These are phyloP conservation scores for Protomyces macrosporus DNA, from an alignment of 1,139 yeast species.

Conservation along the genomic window DNA sequence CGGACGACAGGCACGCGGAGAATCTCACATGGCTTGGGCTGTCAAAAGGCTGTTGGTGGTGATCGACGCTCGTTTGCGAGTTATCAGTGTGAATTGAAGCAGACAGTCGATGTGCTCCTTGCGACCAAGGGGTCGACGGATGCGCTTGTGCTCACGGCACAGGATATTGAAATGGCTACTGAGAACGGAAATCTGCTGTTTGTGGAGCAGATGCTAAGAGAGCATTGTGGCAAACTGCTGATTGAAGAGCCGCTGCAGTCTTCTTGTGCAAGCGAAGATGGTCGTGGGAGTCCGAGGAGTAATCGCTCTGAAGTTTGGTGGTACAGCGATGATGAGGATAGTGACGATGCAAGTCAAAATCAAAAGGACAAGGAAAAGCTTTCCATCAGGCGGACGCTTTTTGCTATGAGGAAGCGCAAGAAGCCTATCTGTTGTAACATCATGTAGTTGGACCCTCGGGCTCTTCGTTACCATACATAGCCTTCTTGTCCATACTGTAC, in stretches of 20 bases:
- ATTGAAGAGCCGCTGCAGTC: not conserved
- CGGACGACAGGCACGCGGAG: constrained; percentile 5
- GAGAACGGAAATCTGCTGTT: not conserved
- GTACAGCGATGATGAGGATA: not conserved
- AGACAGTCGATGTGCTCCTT: not conserved
- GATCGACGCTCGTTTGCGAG: not conserved
- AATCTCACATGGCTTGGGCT: not conserved
- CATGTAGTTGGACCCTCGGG: no score
- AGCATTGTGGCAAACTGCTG: not conserved
- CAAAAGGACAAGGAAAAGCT: no score
- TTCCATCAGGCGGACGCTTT: no score
- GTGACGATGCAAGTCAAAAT: not conserved
- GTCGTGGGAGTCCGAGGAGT: not conserved
- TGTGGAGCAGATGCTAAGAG: not conserved
- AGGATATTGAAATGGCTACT: not conserved
- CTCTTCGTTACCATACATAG: no score
- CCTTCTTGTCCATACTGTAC: no score
- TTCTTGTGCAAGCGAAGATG: not conserved
- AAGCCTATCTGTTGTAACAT: no score
- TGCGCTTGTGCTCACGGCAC: not conserved
- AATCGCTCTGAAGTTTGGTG: not conserved
- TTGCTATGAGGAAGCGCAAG: no score
- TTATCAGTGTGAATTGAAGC: not conserved
- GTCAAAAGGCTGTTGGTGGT: not conserved
- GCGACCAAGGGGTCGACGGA: not conserved